phyloP scores from a whole-genome alignment of 2,329 filamentous ascomycete species.

The Trichoderma koningii region DNA sequence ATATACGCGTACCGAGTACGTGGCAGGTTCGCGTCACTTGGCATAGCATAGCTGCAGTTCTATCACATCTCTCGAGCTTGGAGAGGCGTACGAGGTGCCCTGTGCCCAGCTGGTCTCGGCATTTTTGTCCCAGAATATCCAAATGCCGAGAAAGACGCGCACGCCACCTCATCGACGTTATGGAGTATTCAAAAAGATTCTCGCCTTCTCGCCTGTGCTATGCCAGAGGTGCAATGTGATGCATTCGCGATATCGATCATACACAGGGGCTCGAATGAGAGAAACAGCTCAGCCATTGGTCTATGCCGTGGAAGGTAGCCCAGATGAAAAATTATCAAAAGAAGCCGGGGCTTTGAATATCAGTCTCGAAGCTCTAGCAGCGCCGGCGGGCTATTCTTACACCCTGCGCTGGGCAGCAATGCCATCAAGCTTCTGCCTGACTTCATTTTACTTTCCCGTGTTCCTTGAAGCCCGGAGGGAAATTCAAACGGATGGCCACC shows the following conservation, averaged over 20 bases:
- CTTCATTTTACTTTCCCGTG: not conserved
- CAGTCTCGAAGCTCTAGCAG: not conserved
- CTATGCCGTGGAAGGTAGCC: not conserved
- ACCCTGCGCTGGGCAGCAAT: not conserved
- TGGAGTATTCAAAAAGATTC: not conserved
- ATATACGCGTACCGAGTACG: not conserved
- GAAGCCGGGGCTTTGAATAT: not conserved
- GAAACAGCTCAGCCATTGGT: not conserved
- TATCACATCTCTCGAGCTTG: not conserved
- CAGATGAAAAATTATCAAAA: not conserved
- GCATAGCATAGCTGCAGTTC: not conserved
- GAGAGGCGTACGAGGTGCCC: not conserved
- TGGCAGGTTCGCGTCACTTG: not conserved
- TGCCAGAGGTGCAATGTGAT: not conserved
- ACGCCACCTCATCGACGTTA: not conserved
- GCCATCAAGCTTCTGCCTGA: not conserved
- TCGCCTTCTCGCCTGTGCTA: not conserved
- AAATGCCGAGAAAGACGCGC: not conserved
- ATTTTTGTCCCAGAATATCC: not conserved
- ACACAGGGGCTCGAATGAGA: not conserved
- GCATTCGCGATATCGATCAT: not conserved
- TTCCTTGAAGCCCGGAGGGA: not conserved
- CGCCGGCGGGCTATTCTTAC: not conserved
- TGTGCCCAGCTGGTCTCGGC: not conserved
- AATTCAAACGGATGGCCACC: not conserved